Conservation (phyloP, 2,329 filamentous ascomycete species). For the Eurotiales sp. region DNA sequence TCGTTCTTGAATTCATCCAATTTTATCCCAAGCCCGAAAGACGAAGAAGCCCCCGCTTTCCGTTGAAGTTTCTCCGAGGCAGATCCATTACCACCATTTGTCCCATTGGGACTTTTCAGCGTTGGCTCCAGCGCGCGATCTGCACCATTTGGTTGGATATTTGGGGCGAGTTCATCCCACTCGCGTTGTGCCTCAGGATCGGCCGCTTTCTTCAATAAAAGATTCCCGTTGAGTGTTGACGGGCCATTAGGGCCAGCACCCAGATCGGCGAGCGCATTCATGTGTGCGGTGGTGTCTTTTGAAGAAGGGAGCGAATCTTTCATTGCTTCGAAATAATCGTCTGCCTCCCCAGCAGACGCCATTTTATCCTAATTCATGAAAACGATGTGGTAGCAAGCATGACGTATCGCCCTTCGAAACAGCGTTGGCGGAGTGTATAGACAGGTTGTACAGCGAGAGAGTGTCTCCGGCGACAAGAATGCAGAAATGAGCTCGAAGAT, state of each 20-base stretch:
- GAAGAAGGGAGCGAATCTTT: background rate
- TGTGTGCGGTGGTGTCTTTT: background rate
- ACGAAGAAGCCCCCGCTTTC: background rate
- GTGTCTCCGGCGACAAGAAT: background rate
- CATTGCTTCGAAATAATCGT: background rate
- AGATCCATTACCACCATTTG: background rate
- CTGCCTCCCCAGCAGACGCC: conserved; percentile 5
- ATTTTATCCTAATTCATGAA: conserved; percentile 7
- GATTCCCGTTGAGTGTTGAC: background rate
- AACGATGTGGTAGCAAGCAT: conserved; percentile 1
- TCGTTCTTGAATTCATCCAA: conserved; percentile 2
- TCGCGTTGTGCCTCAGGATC: conserved; percentile 12
- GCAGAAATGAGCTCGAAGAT: background rate
- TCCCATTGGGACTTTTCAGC: background rate
- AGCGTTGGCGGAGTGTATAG: background rate
- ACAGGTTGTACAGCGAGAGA: background rate
- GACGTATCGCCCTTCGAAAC: conserved; percentile 4
- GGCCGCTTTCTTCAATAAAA: conserved; percentile 1
- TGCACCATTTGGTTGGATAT: background rate
- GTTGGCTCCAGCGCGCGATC: background rate
- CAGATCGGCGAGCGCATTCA: conserved; percentile 12
- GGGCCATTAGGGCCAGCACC: conserved; percentile 13
- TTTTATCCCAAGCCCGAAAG: conserved; percentile 9
- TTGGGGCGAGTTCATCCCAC: conserved; percentile 9
- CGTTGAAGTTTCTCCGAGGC: background rate